Base-by-base conservation (phyloP, 176 grass and related monocot species). In the Melocanna baccifera region DNA sequence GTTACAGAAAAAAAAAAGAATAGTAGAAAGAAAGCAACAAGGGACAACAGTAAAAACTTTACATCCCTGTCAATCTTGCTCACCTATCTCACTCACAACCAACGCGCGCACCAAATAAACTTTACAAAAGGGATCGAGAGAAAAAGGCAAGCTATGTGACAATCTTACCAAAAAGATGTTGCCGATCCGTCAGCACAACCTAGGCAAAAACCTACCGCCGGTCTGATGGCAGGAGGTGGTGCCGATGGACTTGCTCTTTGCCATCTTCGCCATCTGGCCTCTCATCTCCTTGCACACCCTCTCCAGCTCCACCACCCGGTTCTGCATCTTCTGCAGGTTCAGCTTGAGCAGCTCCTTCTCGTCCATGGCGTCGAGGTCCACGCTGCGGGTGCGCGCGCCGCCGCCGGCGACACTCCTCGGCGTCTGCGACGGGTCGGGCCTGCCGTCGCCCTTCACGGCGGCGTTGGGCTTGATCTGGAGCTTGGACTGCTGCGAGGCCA, bases 221-320 rank as follows among this genome's bases (percentile, higher is more conserved):
- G 66, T 56, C 28, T 85, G 87, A 56, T 89, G 69, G 76, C 80
- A 87, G 36, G 92, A 84, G 62, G 80, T 61, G 59, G 70, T 45
- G 79, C 52, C 71, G 3, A 91, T 80, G 2, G 83, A 79, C 78
- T 91, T 92, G 82, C 78, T 71, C 86, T 85, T 89, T 8, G 75
- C 39, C 86, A 96, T 92, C 75, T 82, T 96, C 14, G 92, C 86
- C 89, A 91, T 86, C 73, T 94, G 84, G 0, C 88, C 93, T 62
- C 83, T 91, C 90, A 99, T 96, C 78, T 86, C 90, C 46, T 91
- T 94, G 83, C 97, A 99, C 39, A 71, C 84, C 22, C 88, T 89
- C 93, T 96, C 93, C 86, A 96, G 65, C 80, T 99, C 90, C 73
- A 92, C 84, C 77, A 99, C 91, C 85, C 90, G 91, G 52, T 22